Percentiles rank a stretch among this genome's conserved stretches.
These are phyloP conservation scores for Pichia ethanolica DNA, from an alignment of 805 yeast species.

Conservation along the genomic window DNA sequence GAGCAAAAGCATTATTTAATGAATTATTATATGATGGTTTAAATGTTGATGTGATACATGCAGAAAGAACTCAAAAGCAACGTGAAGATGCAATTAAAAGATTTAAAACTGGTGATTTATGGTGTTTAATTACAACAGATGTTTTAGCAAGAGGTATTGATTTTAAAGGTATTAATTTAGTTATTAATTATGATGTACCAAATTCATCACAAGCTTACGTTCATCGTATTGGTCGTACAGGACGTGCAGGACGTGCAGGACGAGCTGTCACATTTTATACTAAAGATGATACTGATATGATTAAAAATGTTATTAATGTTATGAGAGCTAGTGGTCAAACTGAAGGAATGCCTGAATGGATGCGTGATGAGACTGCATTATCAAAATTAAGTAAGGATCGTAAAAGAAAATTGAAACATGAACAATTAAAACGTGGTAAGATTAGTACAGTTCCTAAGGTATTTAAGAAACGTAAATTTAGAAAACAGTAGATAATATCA, in stretches of 20 bases:
- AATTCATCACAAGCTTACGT: conserved; percentile 90
- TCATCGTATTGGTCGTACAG: conserved; percentile 97
- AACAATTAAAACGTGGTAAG: conserved; percentile 55
- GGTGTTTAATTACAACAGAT: conserved; percentile 97
- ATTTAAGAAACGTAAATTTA: conserved; percentile 51
- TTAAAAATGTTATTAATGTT: conserved; percentile 83
- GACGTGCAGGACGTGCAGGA: conserved; percentile 87
- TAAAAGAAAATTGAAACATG: conserved; percentile 50
- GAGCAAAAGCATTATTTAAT: conserved; percentile 93
- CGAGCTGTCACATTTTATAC: conserved; percentile 89
- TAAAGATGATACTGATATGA: conserved; percentile 69
- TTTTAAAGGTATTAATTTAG: conserved; percentile 90
- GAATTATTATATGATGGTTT: conserved; percentile 86
- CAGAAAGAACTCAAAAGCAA: conserved; percentile 85
- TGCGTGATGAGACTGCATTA: conserved; percentile 48
- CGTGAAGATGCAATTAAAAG: conserved; percentile 77
- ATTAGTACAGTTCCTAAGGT: conserved; percentile 85
- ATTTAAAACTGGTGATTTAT: conserved; percentile 82
- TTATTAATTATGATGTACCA: conserved; percentile 95
- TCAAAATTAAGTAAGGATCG: conserved; percentile 57
- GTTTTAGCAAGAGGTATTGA: conserved; percentile 95
- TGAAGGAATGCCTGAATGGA: conserved; percentile 66
- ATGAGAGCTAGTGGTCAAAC: conserved; percentile 87
- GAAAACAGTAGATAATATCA: not conserved
- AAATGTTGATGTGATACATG: conserved; percentile 93